These are phyloP conservation scores for Leptographium lundbergii DNA, from an alignment of 2,329 filamentous ascomycete genomes.

Conservation along the genomic window DNA sequence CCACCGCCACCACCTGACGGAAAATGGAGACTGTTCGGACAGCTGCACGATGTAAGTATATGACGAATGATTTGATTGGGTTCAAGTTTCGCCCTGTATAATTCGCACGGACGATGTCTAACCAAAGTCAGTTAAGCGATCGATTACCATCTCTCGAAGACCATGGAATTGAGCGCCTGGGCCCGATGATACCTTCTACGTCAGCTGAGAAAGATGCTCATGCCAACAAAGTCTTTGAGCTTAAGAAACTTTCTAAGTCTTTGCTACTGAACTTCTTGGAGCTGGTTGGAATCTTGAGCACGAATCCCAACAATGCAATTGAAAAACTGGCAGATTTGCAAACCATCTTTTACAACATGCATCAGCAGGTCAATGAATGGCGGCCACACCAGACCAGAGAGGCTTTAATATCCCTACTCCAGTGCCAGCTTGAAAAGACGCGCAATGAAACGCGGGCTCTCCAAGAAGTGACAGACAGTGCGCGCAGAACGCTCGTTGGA, in stretches of 20 bases:
- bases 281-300: slow-evolving; percentile 57
- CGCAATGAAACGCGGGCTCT: slow-evolving; percentile 61
- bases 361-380: slow-evolving; percentile 89
- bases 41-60: slow-evolving; percentile 38
- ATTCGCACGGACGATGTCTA: background rate
- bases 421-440: slow-evolving; percentile 64
- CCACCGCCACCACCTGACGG: slow-evolving; percentile 60
- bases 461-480: slow-evolving; percentile 54
- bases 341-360: slow-evolving; percentile 79
- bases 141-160: slow-evolving; percentile 55
- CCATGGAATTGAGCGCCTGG: slow-evolving; percentile 57
- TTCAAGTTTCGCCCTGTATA: background rate
- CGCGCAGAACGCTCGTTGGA: slow-evolving; percentile 59
- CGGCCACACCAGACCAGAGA: slow-evolving; percentile 86
- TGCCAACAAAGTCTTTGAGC: slow-evolving; percentile 51
- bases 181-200: slow-evolving; percentile 29
- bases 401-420: slow-evolving; percentile 76
- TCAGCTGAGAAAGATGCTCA: slow-evolving; percentile 31
- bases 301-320: slow-evolving; percentile 49
- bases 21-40: slow-evolving; percentile 65
- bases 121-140: slow-evolving; percentile 37
- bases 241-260: slow-evolving; percentile 71
- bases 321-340: slow-evolving; percentile 68
- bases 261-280: slow-evolving; percentile 83
- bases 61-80: background rate